Conservation (phyloP, 208 protist species). For the Novymonas esmeraldas region DNA sequence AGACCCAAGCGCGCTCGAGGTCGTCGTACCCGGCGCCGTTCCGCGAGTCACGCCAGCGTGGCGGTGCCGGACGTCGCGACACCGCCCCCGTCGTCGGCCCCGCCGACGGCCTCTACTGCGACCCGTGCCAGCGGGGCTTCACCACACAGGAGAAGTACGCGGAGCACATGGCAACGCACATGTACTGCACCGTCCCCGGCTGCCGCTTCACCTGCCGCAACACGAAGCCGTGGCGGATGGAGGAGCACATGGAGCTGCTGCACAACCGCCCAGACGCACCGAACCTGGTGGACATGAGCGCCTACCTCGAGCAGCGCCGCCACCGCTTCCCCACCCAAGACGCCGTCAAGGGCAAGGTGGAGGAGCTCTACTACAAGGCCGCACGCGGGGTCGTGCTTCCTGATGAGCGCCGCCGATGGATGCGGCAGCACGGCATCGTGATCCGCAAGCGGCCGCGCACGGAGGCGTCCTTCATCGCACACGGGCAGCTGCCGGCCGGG, state of each 20-base stretch:
- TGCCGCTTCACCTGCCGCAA: conserved; percentile 85
- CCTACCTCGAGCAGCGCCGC: conserved; percentile 74
- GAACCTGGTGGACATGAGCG: conserved; percentile 64
- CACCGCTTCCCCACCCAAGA: conserved; percentile 84
- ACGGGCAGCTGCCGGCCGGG: conserved; percentile 34
- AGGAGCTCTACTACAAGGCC: conserved; percentile 89
- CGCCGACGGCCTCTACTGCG: conserved; percentile 55
- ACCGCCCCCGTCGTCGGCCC: not conserved
- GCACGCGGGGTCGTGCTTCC: conserved; percentile 73
- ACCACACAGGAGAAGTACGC: conserved; percentile 49
- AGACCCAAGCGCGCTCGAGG: not conserved
- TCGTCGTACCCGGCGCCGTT: not conserved
- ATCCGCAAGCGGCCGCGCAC: conserved; percentile 71
- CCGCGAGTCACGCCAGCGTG: no score
- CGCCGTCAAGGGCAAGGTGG: conserved; percentile 70
- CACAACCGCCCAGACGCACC: conserved; percentile 87
- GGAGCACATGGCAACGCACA: conserved; percentile 68
- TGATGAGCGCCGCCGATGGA: conserved; percentile 81
- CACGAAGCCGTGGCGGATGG: conserved; percentile 75
- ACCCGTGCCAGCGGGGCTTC: conserved; percentile 85
- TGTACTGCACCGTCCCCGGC: conserved; percentile 83
- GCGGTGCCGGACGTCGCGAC: not conserved
- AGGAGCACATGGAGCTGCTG: conserved; percentile 85
- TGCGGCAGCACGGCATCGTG: conserved; percentile 80
- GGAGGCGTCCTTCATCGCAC: conserved; percentile 55